phyloP scores from a whole-genome alignment of 495 filamentous ascomycete species.

The Penicillium fimorum region DNA sequence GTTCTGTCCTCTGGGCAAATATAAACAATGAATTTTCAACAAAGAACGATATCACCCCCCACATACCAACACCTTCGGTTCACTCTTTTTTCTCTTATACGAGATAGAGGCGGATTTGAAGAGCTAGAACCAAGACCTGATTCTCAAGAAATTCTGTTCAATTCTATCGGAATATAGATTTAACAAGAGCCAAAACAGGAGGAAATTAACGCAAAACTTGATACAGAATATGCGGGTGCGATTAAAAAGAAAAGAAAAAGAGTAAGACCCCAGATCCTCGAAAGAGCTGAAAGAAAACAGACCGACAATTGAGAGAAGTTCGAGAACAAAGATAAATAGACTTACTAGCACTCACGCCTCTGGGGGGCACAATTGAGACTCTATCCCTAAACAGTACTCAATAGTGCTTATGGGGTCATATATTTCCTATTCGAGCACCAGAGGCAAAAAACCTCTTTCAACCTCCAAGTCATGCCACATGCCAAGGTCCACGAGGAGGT shows the following conservation, averaged over 20 bases:
- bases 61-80: neutral
- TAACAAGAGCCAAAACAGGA: neutral
- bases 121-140: neutral
- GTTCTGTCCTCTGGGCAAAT: neutral
- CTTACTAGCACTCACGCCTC: neutral
- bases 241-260: neutral
- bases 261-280: neutral
- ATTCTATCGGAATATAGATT: neutral
- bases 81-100: neutral
- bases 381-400: neutral
- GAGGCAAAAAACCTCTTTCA: neutral
- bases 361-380: constrained; percentile 6
- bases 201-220: neutral
- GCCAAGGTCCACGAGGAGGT: neutral
- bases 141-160: neutral
- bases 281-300: neutral
- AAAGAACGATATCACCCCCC: neutral
- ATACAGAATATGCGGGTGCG: neutral
- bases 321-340: neutral
- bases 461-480: neutral
- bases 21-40: neutral
- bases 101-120: neutral
- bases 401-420: neutral
- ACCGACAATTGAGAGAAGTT: neutral
- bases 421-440: neutral